Conservation (phyloP, 805 yeast genomes). For the Citeromyces nyonsensis region DNA sequence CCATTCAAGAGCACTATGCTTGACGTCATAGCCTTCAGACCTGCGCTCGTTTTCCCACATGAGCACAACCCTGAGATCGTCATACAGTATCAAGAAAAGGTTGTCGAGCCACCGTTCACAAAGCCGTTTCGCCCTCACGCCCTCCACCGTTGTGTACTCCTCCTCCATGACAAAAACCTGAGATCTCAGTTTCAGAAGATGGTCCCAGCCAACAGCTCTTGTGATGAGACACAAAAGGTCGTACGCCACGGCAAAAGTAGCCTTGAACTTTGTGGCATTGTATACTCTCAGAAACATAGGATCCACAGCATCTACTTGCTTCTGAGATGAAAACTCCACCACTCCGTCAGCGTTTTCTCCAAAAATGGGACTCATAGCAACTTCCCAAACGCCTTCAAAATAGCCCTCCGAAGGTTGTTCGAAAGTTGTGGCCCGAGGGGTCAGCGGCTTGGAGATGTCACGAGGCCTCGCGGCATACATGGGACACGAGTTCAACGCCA, state of each 20-base stretch:
- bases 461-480: conserved; percentile 32
- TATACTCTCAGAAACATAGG: conserved; percentile 29
- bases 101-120: conserved; percentile 69
- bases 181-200: conserved; percentile 47
- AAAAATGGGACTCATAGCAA: conserved; percentile 11
- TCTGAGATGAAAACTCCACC: conserved; percentile 13
- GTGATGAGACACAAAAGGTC: conserved; percentile 56
- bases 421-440: conserved; percentile 23
- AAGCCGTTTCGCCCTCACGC: conserved; percentile 28
- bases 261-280: conserved; percentile 32
- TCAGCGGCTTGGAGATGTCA: conserved; percentile 28
- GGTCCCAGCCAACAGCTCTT: conserved; percentile 72
- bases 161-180: conserved; percentile 70
- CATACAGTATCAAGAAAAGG: conserved; percentile 51
- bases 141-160: conserved; percentile 25
- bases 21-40: conserved; percentile 12
- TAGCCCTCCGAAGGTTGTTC: conserved; percentile 43
- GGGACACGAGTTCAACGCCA: conserved; percentile 64
- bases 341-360: conserved; percentile 9
- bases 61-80: conserved; percentile 69
- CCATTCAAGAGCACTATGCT: conserved; percentile 61
- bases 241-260: conserved; percentile 47
- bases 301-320: conserved; percentile 25
- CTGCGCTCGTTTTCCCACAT: conserved; percentile 24
- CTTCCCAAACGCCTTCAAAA: conserved; percentile 30